Base-by-base conservation (phyloP, 805 yeast genomes). In the Wilhelminamyces savonicus region DNA sequence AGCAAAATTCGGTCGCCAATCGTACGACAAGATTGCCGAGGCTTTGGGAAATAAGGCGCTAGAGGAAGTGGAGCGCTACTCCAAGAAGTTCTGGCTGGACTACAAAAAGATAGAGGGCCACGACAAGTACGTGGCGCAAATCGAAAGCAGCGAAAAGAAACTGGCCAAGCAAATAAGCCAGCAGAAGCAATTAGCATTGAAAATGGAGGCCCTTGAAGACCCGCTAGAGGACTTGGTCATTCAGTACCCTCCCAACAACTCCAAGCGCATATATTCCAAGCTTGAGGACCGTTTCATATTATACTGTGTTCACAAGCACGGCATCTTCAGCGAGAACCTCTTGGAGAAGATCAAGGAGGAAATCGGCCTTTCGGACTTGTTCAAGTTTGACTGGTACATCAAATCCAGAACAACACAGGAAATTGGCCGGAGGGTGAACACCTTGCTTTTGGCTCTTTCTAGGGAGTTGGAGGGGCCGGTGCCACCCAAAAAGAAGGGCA, bases 241-340 rank as follows among this genome's bases (percentile, higher is more conserved):
- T 15, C 81, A 74, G 31, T 83, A 81, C 36, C 90, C 92, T 0
- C 88, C 88, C n/a, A 82, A 82, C 48, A 82, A 81, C 49, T 81
- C 92, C 9, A 81, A 82, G 46, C 60, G 87, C 41, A 68, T 81
- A 7, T 83, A 80, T 44, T 75, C 83, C 7, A 72, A 74, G 19
- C 52, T 69, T 0, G 94, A 83, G 47, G 94, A 83, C 47, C 65
- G 84, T 30, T 83, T 77, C 42, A 58, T 83, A 16, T 48, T 83
- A 28, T 43, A 69, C 17, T 70, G 74, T 31, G 80, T 79, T 1
- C 66, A 78, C 50, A 78, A 78, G 41, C 66, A 72, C 40, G 94
- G 94, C 0, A 51, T 82, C 16, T 62, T 71, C 44, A 60, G 73
- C 26, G 78, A 75, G 15, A 67, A 72, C 30, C 57, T 82, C 24